These are phyloP conservation scores for Colletotrichum viniferum DNA, from an alignment of 2,329 filamentous ascomycete species.

Conservation along the genomic window DNA sequence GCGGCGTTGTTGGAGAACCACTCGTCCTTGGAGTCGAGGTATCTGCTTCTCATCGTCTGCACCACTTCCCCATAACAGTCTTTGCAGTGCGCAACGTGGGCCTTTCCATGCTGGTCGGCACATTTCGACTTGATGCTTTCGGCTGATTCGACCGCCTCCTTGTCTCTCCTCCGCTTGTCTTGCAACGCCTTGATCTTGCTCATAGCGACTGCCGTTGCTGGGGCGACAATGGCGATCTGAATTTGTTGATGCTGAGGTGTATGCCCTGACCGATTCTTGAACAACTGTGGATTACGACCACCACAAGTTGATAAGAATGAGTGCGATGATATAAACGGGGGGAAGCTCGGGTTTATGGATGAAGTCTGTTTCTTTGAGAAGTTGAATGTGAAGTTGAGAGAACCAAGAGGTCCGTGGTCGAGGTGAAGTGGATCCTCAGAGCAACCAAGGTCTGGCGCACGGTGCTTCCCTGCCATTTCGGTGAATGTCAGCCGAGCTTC, in stretches of 20 bases:
- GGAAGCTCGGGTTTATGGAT: not conserved
- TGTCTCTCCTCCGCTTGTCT: conserved; percentile 1
- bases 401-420: not conserved
- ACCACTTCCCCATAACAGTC: conserved; percentile 53
- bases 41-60: conserved; percentile 47
- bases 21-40: conserved; percentile 40
- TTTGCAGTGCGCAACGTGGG: conserved; percentile 48
- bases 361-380: not conserved
- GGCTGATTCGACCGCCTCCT: conserved; percentile 38
- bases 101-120: conserved; percentile 44
- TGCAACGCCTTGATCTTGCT: not conserved
- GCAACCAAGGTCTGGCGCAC: not conserved
- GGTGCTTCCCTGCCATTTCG: not conserved
- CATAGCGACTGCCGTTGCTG: not conserved
- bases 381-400: not conserved
- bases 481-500: conserved; percentile 6
- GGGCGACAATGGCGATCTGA: not conserved
- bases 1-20: conserved; percentile 57
- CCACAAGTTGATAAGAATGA: not conserved
- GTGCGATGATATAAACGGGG: not conserved
- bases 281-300: not conserved
- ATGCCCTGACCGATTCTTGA: not conserved
- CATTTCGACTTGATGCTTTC: conserved; percentile 48
- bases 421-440: not conserved
- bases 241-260: not conserved